Conservation (phyloP, 2,329 filamentous ascomycete genomes). For the Scorias spongiosa region DNA sequence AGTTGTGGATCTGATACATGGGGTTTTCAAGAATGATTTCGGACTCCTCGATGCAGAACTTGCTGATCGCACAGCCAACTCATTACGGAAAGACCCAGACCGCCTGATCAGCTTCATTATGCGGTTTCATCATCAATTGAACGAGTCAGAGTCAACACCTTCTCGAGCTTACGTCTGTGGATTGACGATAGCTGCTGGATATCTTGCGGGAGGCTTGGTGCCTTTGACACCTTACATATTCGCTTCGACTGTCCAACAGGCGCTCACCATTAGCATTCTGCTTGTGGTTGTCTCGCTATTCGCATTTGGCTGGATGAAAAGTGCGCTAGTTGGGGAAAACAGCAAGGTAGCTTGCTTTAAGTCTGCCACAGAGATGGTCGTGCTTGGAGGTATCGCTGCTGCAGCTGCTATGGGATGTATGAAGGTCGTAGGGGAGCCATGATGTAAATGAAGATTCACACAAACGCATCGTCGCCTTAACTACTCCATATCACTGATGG, state of each 20-base stretch:
- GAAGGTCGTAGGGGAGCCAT: slow-evolving; percentile 31
- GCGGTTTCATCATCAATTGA: slow-evolving; percentile 32
- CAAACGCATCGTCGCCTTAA: neutral
- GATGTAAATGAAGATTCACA: neutral
- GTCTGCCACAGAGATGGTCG: slow-evolving; percentile 48
- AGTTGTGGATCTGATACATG: slow-evolving; percentile 25
- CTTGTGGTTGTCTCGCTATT: slow-evolving; percentile 48
- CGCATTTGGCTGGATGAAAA: slow-evolving; percentile 51
- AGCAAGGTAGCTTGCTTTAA: slow-evolving; percentile 34
- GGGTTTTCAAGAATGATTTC: slow-evolving; percentile 21
- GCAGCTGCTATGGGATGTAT: slow-evolving; percentile 51
- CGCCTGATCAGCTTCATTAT: slow-evolving; percentile 32
- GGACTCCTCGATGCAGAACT: slow-evolving; percentile 14
- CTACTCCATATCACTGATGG: neutral
- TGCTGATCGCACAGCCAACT: slow-evolving; percentile 2
- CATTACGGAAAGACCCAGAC: slow-evolving; percentile 10
- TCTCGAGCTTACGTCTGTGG: slow-evolving; percentile 37
- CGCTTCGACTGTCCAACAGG: slow-evolving; percentile 27
- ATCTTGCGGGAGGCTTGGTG: slow-evolving; percentile 56
- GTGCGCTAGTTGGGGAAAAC: slow-evolving; percentile 33
- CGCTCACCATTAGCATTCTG: slow-evolving; percentile 43
- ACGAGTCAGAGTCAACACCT: slow-evolving; percentile 27
- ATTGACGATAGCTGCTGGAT: slow-evolving; percentile 50
- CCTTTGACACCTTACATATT: slow-evolving; percentile 57
- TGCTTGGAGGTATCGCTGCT: slow-evolving; percentile 50